Evolutionary conservation across 208 protist species (phyloP), one percentile per base, ranked within the genome.

Genomic region (Crithidia brevicula): DNA sequence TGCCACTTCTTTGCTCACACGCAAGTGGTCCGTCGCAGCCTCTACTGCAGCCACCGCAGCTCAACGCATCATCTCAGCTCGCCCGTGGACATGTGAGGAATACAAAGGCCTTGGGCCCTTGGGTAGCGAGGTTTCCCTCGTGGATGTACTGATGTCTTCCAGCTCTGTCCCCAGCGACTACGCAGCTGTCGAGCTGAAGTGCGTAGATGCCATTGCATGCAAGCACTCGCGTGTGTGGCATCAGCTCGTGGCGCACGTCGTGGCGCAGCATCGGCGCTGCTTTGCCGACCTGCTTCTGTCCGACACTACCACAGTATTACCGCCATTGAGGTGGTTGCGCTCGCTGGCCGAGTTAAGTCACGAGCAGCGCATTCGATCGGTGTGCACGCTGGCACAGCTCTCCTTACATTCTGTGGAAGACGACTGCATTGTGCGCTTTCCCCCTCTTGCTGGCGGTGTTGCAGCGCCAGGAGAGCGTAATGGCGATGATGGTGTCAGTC

Each of bases 281-380:
- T 16, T 7, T 40, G 36, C 10, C 36, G 1, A 1, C 36, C 10
- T 13, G 8, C 0, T 31, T 36, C 6, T 0, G 3, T 36, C 28
- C 28, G 9, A 15, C 50, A 15, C 23, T 8, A 28, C 6, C 0
- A 25, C 34, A 18, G 38, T 33, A 23, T 13, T 36, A 34, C 25
- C 56, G 3, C 22, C 33, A 27, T 31, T 69, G 52, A 34, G 50
- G 40, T 69, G 63, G 63, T 52, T 69, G 36, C 51, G n/a, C 11
- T 42, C 52, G 11, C 3, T 52, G 15, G 50, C 43, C 10, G 63
- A 69, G n/a, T 20, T 52, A 20, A 9, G 28, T 3, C 33, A 33
- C 22, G 27, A 15, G 63, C 52, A 47, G 31, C 38, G 18, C 42
- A 1, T 69, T 1, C 28, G 20, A 1, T 3, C 28, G 2, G 51